Evolutionary conservation across 495 filamentous ascomycete genomes (phyloP).

Genomic region (Penicillium ucsense): DNA sequence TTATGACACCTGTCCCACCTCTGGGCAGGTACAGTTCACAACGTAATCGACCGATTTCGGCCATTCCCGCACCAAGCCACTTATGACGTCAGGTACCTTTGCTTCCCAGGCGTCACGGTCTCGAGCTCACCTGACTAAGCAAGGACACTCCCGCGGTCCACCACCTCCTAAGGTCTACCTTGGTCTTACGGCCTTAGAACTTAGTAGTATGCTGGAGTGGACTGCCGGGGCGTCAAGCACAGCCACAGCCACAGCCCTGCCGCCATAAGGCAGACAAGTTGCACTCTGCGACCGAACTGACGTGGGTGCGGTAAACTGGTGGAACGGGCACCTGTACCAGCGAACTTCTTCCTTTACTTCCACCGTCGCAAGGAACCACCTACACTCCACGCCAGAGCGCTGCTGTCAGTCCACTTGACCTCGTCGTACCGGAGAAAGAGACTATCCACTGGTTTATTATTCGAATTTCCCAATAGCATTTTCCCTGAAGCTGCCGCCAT

Average conservation of each 20-base stretch:
- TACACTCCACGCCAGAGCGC: too few species aligned
- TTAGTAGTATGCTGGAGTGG: too few species aligned
- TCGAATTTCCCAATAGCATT: not conserved
- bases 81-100: conserved; percentile 4
- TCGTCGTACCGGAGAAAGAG: not conserved
- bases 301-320: not conserved
- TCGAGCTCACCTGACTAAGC: conserved; percentile 5
- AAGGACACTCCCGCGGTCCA: not conserved
- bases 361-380: not conserved
- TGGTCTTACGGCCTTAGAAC: too few species aligned
- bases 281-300: not conserved
- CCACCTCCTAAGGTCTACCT: too few species aligned
- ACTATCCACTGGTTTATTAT: too few species aligned
- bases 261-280: conserved; percentile 4
- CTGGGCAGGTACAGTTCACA: not conserved
- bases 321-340: not conserved
- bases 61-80: not conserved
- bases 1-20: too few species aligned
- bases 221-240: not conserved
- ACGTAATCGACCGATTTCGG: not conserved
- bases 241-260: conserved; percentile 4
- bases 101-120: conserved; percentile 1
- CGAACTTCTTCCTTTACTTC: too few species aligned
- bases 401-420: too few species aligned
- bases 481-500: conserved; percentile 28